Evolutionary conservation across 768 basidiomycete genomes (phyloP).

Genomic region (Guyanaporus albipodus): DNA sequence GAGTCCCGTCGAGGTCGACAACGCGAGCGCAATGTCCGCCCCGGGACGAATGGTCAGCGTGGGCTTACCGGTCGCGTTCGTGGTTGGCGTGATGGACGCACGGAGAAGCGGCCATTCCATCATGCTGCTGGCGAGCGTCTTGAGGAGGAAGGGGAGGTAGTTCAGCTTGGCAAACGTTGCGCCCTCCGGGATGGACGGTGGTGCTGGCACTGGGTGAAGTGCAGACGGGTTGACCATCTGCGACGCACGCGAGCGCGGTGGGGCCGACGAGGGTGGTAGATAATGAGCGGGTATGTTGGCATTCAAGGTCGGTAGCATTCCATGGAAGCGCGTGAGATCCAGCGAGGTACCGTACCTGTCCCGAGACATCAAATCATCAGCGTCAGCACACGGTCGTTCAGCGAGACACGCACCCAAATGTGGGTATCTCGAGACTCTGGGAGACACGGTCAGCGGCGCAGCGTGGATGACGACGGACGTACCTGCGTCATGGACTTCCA

Average conservation of each 20-base stretch:
- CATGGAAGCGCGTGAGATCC: too few relatives aligned
- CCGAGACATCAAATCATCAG: slow-evolving; percentile 1
- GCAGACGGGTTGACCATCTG: slow-evolving; percentile 37
- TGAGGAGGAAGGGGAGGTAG: slow-evolving; percentile 79
- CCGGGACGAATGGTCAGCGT: slow-evolving; percentile 68
- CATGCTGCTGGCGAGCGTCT: slow-evolving; percentile 78
- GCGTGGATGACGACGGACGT: slow-evolving; percentile 1
- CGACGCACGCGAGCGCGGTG: slow-evolving; percentile 15
- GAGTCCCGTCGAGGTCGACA: slow-evolving; percentile 78
- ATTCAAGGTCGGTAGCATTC: too few relatives aligned
- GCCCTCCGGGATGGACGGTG: slow-evolving; percentile 43
- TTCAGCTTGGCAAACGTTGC: slow-evolving; percentile 66
- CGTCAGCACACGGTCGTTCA: neutral
- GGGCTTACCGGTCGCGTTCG: slow-evolving; percentile 51
- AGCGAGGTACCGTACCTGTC: slow-evolving; percentile 67
- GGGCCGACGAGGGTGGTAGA: slow-evolving; percentile 40
- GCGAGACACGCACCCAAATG: slow-evolving; percentile 60
- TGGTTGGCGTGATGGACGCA: slow-evolving; percentile 56
- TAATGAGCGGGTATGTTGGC: too few relatives aligned
- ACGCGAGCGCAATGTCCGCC: slow-evolving; percentile 71
- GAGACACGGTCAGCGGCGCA: neutral
- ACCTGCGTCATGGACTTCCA: slow-evolving; percentile 90
- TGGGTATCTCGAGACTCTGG: slow-evolving; percentile 81
- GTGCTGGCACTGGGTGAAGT: slow-evolving; percentile 37
- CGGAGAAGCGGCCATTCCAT: slow-evolving; percentile 82